Evolutionary conservation across 2,329 filamentous ascomycete species (phyloP).

Genomic region (Colletotrichum sojae): DNA sequence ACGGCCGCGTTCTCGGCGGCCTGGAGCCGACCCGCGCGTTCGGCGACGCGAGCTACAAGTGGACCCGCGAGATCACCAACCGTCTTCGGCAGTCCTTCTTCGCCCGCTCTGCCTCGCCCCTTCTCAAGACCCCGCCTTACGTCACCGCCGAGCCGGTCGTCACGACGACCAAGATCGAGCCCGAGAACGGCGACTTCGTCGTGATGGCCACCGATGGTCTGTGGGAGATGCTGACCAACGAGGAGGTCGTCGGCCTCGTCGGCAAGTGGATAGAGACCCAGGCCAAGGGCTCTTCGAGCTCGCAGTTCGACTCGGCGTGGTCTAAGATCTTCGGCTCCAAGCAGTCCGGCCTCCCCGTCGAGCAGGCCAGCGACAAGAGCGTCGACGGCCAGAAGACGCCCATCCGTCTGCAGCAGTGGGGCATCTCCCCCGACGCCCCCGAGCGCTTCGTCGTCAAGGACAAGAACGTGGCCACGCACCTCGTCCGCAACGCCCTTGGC

Average conservation of each 20-base stretch:
- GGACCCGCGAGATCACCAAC: constrained; percentile 87
- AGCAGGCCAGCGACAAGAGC: constrained; percentile 67
- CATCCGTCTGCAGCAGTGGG: constrained; percentile 92
- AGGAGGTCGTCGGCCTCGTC: constrained; percentile 96
- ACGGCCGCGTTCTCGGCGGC: constrained; percentile 91
- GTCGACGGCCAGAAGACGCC: constrained; percentile 85
- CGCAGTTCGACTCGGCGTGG: constrained; percentile 81
- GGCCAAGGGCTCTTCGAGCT: constrained; percentile 61
- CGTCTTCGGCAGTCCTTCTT: constrained; percentile 90
- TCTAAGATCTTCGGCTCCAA: constrained; percentile 72
- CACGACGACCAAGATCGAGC: constrained; percentile 92
- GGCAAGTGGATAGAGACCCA: constrained; percentile 96
- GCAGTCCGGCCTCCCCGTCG: constrained; percentile 78
- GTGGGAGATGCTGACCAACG: constrained; percentile 99
- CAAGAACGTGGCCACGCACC: constrained; percentile 95
- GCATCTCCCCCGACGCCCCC: constrained; percentile 79
- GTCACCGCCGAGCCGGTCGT: constrained; percentile 97
- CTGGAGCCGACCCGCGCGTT: constrained; percentile 95
- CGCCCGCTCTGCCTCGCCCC: constrained; percentile 80
- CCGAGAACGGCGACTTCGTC: constrained; percentile 92
- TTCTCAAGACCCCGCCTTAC: constrained; percentile 93
- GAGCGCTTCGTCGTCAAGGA: constrained; percentile 95
- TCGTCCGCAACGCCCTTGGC: constrained; percentile 94
- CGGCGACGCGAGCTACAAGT: constrained; percentile 97
- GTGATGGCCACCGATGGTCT: constrained; percentile 97